Evolutionary conservation across 2,329 filamentous ascomycete genomes (phyloP), one percentile per base, ranked within the genome.

Genomic region (Sporothrix sp.): DNA sequence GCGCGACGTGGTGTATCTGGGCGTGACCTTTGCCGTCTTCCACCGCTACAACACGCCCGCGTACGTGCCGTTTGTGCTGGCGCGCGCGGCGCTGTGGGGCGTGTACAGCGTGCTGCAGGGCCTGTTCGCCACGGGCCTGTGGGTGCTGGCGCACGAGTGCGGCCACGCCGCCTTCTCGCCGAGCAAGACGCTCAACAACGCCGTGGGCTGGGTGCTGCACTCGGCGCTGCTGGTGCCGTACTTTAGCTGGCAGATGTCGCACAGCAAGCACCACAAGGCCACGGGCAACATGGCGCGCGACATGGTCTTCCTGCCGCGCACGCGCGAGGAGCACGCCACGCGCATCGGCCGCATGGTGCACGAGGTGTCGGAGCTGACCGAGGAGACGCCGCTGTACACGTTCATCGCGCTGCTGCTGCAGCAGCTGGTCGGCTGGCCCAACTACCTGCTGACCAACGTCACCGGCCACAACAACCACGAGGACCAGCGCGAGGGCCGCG

Each of bases 191-290:
- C 70, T 96, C 65, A 97, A 97, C 73, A 89, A 97, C 69, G 80
- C 84, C 20, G 88, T 93, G 50, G 91, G 91, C 61, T 96, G 87
- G 86, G 68, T 95, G 65, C 80, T 87, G 60, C 91, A 97, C 74
- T 95, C 90, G 33, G 69, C 81, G 39, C 81, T 96, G 35, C 76
- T 96, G 9, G 58, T 98, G 44, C 93, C 93, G 20, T 98, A 97
- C 75, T 98, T 96, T 75, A 95, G 88, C 66, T 98, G 93, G 93
- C 95, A 98, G 74, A 90, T 97, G 71, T 95, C 89, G 59, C 93
- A 98, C 74, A 86, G 88, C 74, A 95, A 95, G 81, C 93, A 98
- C 76, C 93, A 98, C 85, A 97, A 97, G 79, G 89, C 90, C 57
- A 98, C 93, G 35, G 93, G 90, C 61, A 81, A 98, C 76, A 83